phyloP scores from a whole-genome alignment of 352 stramenopile genomes.

The Phytophthora colocasiae region DNA sequence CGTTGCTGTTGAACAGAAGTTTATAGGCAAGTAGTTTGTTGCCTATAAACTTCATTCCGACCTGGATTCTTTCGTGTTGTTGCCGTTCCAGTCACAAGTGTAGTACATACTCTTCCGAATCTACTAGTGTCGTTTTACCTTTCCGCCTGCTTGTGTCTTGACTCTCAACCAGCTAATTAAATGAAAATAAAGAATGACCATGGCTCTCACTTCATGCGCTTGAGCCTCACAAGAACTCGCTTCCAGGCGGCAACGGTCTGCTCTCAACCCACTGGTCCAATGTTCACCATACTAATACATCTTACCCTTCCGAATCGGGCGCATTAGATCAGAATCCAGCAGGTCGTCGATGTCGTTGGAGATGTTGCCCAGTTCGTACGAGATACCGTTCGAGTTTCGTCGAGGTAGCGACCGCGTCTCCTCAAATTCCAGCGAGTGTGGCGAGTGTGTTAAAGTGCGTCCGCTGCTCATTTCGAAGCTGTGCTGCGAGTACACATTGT shows the following conservation, averaged over 20 bases:
- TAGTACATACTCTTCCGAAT: slow-evolving; percentile 6
- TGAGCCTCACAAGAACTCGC: slow-evolving; percentile 17
- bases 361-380: slow-evolving; percentile 42
- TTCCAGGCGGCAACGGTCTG: slow-evolving; percentile 9
- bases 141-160: slow-evolving; percentile 6
- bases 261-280: background rate
- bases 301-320: slow-evolving; percentile 68
- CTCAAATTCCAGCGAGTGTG: slow-evolving; percentile 48
- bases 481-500: slow-evolving; percentile 40
- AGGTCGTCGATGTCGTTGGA: slow-evolving; percentile 64
- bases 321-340: slow-evolving; percentile 62
- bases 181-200: slow-evolving; percentile 25
- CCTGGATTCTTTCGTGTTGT: slow-evolving; percentile 26
- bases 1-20: no score
- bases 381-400: slow-evolving; percentile 48
- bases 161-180: slow-evolving; percentile 27
- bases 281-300: slow-evolving; percentile 48
- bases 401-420: slow-evolving; percentile 33
- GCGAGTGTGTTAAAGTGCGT: slow-evolving; percentile 52
- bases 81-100: slow-evolving; percentile 8
- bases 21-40: background rate
- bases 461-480: slow-evolving; percentile 43
- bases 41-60: slow-evolving; percentile 2
- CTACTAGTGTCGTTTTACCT: slow-evolving; percentile 18
- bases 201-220: slow-evolving; percentile 16